Conservation (phyloP, 2,329 filamentous ascomycete genomes). For the Neonectria faginata region DNA sequence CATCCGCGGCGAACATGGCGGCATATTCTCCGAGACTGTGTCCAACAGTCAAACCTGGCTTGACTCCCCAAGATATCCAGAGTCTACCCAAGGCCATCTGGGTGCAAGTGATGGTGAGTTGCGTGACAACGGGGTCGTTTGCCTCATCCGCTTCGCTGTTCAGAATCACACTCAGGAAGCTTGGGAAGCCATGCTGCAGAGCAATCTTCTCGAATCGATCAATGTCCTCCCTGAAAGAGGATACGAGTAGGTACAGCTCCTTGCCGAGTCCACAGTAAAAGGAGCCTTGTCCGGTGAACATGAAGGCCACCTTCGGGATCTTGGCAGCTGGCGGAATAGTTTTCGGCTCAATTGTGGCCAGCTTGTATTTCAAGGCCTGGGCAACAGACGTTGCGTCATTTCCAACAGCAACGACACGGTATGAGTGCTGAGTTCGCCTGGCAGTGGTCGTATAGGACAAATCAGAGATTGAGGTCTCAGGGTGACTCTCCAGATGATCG, state of each 20-base stretch:
- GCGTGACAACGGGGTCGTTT: slow-evolving; percentile 41
- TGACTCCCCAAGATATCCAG: slow-evolving; percentile 50
- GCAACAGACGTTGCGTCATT: slow-evolving; percentile 25
- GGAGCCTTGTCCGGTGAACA: slow-evolving; percentile 61
- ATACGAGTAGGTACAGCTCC: slow-evolving; percentile 49
- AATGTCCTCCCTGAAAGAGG: slow-evolving; percentile 51
- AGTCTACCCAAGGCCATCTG: slow-evolving; percentile 56
- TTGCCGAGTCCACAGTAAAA: slow-evolving; percentile 48
- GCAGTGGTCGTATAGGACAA: slow-evolving; percentile 78
- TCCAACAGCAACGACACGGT: slow-evolving; percentile 63
- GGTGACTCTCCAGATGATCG: slow-evolving; percentile 63
- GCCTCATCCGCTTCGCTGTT: slow-evolving; percentile 48
- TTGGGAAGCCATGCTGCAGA: slow-evolving; percentile 51
- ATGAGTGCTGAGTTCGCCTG: slow-evolving; percentile 70
- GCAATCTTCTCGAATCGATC: slow-evolving; percentile 49
- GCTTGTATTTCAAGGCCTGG: slow-evolving; percentile 23
- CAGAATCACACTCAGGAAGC: slow-evolving; percentile 57
- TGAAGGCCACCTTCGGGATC: slow-evolving; percentile 52
- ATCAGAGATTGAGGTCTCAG: slow-evolving; percentile 64
- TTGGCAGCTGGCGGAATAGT: slow-evolving; percentile 28
- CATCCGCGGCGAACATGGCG: slow-evolving; percentile 69
- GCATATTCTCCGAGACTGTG: slow-evolving; percentile 72
- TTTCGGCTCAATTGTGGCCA: slow-evolving; percentile 32
- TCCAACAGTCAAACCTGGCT: slow-evolving; percentile 56
- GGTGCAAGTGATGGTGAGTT: slow-evolving; percentile 54